Evolutionary conservation across 148 eudicot genomes (phyloP).

Genomic region (Vaccinium myrtillus): DNA sequence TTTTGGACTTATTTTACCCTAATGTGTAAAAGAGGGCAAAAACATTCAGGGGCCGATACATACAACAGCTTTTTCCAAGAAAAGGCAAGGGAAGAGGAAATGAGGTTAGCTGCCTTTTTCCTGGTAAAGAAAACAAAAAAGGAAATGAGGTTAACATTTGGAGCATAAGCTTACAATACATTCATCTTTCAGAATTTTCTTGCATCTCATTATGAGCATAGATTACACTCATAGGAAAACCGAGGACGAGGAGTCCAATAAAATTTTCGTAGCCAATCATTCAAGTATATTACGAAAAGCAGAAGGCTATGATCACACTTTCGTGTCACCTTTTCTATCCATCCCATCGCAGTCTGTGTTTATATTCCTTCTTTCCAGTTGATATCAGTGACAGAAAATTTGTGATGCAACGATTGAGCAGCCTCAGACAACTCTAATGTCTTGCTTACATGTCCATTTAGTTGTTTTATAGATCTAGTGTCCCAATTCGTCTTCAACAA

Average conservation of each 20-base stretch:
- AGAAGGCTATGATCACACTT: not conserved
- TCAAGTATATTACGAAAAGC: not conserved
- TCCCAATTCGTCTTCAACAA: constrained; percentile 10
- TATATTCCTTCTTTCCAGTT: not conserved
- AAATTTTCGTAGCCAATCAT: not conserved
- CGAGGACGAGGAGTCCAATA: not conserved
- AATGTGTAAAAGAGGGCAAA: not conserved
- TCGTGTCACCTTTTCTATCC: not conserved
- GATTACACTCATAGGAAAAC: not conserved
- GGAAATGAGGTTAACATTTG: not conserved
- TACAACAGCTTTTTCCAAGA: not conserved
- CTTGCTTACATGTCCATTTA: constrained; percentile 5
- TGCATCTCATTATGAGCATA: not conserved
- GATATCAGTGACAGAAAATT: not conserved
- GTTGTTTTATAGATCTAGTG: constrained; percentile 15
- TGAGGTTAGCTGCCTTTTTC: not conserved
- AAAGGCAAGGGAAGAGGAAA: not conserved
- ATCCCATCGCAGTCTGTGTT: not conserved
- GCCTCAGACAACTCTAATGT: not conserved
- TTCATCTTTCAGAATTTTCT: not conserved
- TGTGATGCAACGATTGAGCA: not conserved
- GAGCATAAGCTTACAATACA: not conserved
- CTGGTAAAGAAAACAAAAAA: not conserved
- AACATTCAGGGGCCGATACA: not conserved
- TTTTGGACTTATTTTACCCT: not conserved